Conservation (phyloP, 306 rosid species). For the Canavalia gladiata region DNA sequence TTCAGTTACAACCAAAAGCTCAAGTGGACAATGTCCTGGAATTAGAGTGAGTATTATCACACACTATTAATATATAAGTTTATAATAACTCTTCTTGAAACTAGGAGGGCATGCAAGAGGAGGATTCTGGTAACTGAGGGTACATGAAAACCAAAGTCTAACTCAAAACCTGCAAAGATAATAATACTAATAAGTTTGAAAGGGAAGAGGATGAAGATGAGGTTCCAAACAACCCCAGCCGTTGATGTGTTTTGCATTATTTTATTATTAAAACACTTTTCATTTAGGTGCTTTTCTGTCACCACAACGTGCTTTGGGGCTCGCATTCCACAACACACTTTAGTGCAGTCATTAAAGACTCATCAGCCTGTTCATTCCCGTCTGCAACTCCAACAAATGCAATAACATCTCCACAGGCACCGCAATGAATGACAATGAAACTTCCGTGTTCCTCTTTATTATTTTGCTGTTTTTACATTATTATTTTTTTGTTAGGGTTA, state of each 20-base stretch:
- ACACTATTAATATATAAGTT: not conserved
- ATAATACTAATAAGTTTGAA: not conserved
- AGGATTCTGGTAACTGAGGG: slow-evolving; percentile 19
- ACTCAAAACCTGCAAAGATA: slow-evolving; percentile 43
- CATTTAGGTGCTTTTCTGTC: slow-evolving; percentile 26
- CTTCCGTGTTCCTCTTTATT: slow-evolving; percentile 2
- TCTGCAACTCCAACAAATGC: not conserved
- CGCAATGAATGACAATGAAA: slow-evolving; percentile 31
- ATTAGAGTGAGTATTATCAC: not conserved
- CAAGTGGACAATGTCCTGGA: slow-evolving; percentile 1
- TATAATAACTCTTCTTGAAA: not conserved
- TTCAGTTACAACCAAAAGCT: not conserved
- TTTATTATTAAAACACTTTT: not conserved
- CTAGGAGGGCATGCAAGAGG: slow-evolving; percentile 1
- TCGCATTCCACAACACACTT: slow-evolving; percentile 24
- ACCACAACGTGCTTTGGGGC: slow-evolving; percentile 26
- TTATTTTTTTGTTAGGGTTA: no score
- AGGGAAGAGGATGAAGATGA: slow-evolving; percentile 32
- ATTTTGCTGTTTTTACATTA: no score
- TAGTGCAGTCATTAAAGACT: slow-evolving; percentile 27
- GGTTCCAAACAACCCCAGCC: not conserved
- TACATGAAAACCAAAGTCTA: slow-evolving; percentile 38
- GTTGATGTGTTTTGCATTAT: not conserved
- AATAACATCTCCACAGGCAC: not conserved
- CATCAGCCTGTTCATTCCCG: slow-evolving; percentile 32